phyloP scores from a whole-genome alignment of 768 basidiomycete species.

The Trametes sanguinea region DNA sequence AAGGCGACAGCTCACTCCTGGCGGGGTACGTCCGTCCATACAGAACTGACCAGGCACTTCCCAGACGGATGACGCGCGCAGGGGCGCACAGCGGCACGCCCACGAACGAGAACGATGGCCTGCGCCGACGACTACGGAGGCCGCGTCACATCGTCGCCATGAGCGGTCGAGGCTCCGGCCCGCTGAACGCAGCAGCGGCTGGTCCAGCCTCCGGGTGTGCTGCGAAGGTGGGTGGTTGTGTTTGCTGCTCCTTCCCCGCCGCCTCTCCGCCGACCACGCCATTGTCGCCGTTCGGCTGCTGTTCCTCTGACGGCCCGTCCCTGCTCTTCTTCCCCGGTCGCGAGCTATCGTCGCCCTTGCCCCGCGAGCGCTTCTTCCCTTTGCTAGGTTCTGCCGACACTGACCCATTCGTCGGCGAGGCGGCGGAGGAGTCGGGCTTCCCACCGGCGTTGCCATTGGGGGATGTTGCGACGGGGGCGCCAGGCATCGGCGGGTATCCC shows the following conservation, averaged over 20 bases:
- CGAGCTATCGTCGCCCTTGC: constrained; percentile 34
- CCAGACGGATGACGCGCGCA: not conserved
- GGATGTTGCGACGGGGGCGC: constrained; percentile 22
- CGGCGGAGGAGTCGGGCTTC: constrained; percentile 25
- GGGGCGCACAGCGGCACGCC: not conserved
- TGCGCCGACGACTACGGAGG: not conserved
- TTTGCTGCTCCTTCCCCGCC: constrained; percentile 16
- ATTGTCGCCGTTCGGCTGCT: constrained; percentile 1
- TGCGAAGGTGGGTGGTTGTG: constrained; percentile 8
- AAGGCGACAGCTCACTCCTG: not conserved
- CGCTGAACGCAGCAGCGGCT: constrained; percentile 16
- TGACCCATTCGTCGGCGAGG: constrained; percentile 22
- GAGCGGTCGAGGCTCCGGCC: constrained; percentile 23
- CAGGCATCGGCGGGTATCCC: constrained; percentile 22
- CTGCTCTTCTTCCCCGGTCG: constrained; percentile 39
- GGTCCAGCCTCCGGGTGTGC: constrained; percentile 16
- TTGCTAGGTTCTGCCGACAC: constrained; percentile 29
- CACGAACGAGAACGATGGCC: not conserved
- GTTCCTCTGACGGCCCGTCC: constrained; percentile 16
- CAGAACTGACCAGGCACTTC: not conserved
- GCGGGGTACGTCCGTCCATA: not conserved
- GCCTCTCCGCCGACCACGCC: constrained; percentile 6
- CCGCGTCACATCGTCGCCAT: constrained; percentile 22
- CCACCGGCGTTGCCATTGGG: constrained; percentile 29
- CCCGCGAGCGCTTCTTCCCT: constrained; percentile 30